Evolutionary conservation across 1,139 yeast genomes (phyloP).

Genomic region (Taphrina wiesneri): DNA sequence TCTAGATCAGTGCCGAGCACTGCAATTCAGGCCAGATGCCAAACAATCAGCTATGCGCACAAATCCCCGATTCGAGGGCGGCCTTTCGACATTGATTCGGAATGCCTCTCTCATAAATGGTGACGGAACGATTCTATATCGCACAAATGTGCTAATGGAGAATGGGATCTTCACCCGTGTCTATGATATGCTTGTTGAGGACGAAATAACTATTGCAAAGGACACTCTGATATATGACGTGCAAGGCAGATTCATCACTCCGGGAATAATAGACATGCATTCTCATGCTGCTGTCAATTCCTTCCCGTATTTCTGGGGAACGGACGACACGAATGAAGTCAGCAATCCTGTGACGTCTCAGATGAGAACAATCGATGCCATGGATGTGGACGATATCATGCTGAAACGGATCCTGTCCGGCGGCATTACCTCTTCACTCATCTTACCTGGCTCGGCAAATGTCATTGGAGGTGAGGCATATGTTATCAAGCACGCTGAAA

Average conservation of each 20-base stretch:
- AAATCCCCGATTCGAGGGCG: constrained; percentile 12
- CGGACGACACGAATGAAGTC: constrained; percentile 14
- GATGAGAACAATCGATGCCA: constrained; percentile 19
- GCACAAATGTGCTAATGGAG: constrained; percentile 13
- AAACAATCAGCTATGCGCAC: background rate
- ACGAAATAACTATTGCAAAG: background rate
- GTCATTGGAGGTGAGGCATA: constrained; percentile 26
- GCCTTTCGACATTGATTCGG: background rate
- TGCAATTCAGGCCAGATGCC: background rate
- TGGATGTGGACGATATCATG: constrained; percentile 13
- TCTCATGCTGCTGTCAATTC: constrained; percentile 21
- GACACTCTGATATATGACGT: constrained; percentile 8
- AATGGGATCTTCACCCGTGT: constrained; percentile 3
- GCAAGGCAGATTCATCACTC: constrained; percentile 18
- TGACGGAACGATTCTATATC: constrained; percentile 3
- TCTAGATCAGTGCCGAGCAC: constrained; percentile 3
- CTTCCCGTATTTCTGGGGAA: background rate
- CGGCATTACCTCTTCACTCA: constrained; percentile 17
- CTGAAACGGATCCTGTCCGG: constrained; percentile 20
- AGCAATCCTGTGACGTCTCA: constrained; percentile 14
- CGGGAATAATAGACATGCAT: constrained; percentile 25
- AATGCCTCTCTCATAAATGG: constrained; percentile 23
- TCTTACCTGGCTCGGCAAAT: constrained; percentile 22
- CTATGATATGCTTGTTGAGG: background rate
- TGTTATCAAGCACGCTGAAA: constrained; percentile 14